Base-by-base conservation (phyloP, 2,329 filamentous ascomycete species). In the Ophidiomyces ophidiicola region DNA sequence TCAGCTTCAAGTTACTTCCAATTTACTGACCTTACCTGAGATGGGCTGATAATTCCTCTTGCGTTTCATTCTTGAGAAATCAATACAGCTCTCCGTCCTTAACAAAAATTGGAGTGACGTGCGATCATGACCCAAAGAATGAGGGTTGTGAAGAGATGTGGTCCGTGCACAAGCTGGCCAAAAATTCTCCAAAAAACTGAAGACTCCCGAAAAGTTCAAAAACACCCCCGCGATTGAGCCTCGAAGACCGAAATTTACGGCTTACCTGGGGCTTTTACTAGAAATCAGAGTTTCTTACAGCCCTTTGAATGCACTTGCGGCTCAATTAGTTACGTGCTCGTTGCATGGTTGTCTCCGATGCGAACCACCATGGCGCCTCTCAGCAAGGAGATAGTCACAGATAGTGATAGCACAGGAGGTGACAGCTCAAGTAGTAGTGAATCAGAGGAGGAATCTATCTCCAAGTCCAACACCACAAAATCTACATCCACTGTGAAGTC, bases 341-440 rank as follows among this genome's bases (percentile, higher is more conserved):
- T 23, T 15, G 8, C 23, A 12, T 15, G n/a, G n/a, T n/a, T n/a
- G n/a, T n/a, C n/a, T n/a, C 30, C 33, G 15, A 10, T 12, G 25
- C 10, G 4, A 25, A 32, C 14, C 15, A 18, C n/a, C 37, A 35
- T 43, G 36, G 38, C 35, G 32, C 36, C 36, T 32, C 28, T 53
- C 39, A 51, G 50, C 31, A 47, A 53, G 33, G 46, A 49, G 18
- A 38, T 36, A 21, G 28, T 47, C 26, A 36, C 44, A 19, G 49
- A 49, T 32, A 53, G 52, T 37, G 43, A 44, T 28, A 26, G 19
- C 29, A 42, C 42, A 12, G 45, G 45, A 21, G 43, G 32, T 23
- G 48, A 46, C 32, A 53, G 50, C 46, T 49, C 52, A 28, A 53
- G 46, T 44, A 51, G 46, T 37, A 50, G 49, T n/a, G 37, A 42